Conservation (phyloP, 352 stramenopile genomes). For the Elongisporangium prolatum region DNA sequence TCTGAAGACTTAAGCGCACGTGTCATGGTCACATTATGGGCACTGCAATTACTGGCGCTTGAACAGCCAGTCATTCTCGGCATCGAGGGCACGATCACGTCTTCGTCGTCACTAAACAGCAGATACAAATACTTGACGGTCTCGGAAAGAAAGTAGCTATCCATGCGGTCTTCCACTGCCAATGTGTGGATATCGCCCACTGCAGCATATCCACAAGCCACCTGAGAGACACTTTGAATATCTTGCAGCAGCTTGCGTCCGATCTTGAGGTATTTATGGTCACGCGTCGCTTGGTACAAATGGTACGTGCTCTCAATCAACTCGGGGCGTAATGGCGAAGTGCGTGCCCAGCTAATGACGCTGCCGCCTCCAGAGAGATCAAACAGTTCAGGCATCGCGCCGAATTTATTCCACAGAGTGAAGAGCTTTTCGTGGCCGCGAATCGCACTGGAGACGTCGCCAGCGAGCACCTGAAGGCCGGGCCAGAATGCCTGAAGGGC, state of each 20-base stretch:
- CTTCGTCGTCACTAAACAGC: slow-evolving; percentile 93
- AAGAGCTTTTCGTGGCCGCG: slow-evolving; percentile 93
- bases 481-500: slow-evolving; percentile 97
- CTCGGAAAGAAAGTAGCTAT: slow-evolving; percentile 98
- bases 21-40: slow-evolving; percentile 6
- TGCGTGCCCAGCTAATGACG: slow-evolving; percentile 73
- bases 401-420: slow-evolving; percentile 92
- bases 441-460: slow-evolving; percentile 88
- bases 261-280: slow-evolving; percentile 88
- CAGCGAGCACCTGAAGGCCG: slow-evolving; percentile 93
- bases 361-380: slow-evolving; percentile 53
- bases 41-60: slow-evolving; percentile 6
- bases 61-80: slow-evolving; percentile 1
- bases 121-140: slow-evolving; percentile 99
- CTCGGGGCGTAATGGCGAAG: slow-evolving; percentile 95
- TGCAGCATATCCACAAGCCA: slow-evolving; percentile 91
- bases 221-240: slow-evolving; percentile 83
- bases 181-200: slow-evolving; percentile 89
- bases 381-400: slow-evolving; percentile 94
- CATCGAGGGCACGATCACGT: slow-evolving; percentile 60
- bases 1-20: slow-evolving; percentile 56
- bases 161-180: slow-evolving; percentile 95
- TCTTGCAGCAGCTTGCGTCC: slow-evolving; percentile 84
- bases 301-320: slow-evolving; percentile 97
- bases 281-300: slow-evolving; percentile 88